A percentile compares a stretch with the other conserved stretches of the same genome.
Evolutionary conservation across 768 basidiomycete genomes (phyloP).

Genomic region (Tricholoma bakamatsutake): DNA sequence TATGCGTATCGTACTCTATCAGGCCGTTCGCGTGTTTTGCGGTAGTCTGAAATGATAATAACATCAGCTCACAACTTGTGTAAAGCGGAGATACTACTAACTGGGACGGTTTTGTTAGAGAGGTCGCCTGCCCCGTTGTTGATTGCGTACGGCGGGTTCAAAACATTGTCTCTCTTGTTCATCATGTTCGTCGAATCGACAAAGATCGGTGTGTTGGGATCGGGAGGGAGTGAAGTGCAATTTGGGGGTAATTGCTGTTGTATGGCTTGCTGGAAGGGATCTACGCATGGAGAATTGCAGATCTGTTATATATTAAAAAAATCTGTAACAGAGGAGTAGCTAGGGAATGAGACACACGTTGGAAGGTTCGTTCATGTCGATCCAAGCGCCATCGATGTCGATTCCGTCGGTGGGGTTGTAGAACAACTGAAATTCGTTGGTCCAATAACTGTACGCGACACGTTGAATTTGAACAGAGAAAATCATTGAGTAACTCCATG

Average conservation of each 20-base stretch:
- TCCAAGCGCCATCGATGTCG: constrained; percentile 70
- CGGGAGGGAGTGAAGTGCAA: constrained; percentile 43
- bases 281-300: constrained; percentile 54
- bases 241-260: constrained; percentile 49
- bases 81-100: constrained; percentile 21
- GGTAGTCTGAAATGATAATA: constrained; percentile 26
- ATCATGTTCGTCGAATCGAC: constrained; percentile 13
- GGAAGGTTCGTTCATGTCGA: constrained; percentile 72
- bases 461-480: background rate
- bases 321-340: background rate
- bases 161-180: constrained; percentile 29
- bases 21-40: constrained; percentile 53
- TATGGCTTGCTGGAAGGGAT: constrained; percentile 54
- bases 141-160: constrained; percentile 54
- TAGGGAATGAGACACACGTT: constrained; percentile 35
- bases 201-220: constrained; percentile 50
- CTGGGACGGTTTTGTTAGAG: constrained; percentile 50
- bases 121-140: constrained; percentile 50
- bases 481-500: background rate
- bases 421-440: constrained; percentile 51
- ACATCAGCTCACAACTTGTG: background rate
- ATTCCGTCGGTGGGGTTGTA: constrained; percentile 47
- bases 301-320: constrained; percentile 33
- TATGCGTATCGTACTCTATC: constrained; percentile 58
- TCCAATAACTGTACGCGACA: constrained; percentile 46